Evolutionary conservation across 768 basidiomycete genomes (phyloP).

Genomic region (Kwoniella bestiolae): DNA sequence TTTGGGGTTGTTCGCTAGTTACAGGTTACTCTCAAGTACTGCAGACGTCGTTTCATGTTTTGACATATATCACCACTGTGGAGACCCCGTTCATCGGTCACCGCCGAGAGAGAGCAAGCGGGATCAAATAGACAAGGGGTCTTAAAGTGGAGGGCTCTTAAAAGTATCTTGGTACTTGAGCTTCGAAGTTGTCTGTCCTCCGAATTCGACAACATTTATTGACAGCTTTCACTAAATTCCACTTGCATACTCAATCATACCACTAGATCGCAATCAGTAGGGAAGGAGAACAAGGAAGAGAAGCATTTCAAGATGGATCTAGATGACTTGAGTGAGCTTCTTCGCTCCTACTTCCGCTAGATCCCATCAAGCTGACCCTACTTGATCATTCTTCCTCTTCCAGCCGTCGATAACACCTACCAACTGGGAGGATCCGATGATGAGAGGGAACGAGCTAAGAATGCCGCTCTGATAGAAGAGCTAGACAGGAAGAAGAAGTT

Average conservation of each 20-base stretch:
- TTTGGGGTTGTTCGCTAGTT: not conserved
- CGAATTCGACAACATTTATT: not conserved
- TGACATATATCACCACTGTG: not conserved
- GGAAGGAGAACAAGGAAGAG: not conserved
- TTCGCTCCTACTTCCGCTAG: not conserved
- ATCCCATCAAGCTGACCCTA: not conserved
- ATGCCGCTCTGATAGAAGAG: constrained; percentile 87
- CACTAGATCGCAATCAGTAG: too few relatives aligned
- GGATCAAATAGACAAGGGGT: not conserved
- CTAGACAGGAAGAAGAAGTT: constrained; percentile 98
- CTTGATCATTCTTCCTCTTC: not conserved
- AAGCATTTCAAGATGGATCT: constrained; percentile 41
- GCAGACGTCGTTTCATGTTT: not conserved
- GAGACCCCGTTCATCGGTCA: not conserved
- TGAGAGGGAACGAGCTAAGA: constrained; percentile 58
- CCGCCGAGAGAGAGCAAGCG: not conserved
- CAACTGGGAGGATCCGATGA: constrained; percentile 52
- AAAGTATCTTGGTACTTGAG: not conserved
- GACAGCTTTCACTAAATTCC: not conserved
- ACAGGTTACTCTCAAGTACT: too few relatives aligned
- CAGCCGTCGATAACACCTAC: constrained; percentile 50
- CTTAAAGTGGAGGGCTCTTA: not conserved
- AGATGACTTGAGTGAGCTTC: constrained; percentile 45
- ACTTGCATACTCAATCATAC: too few relatives aligned
- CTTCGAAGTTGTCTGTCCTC: too few relatives aligned